Base-by-base conservation (phyloP, 176 grass and related monocot species). In the Rhynchospora breviuscula region DNA sequence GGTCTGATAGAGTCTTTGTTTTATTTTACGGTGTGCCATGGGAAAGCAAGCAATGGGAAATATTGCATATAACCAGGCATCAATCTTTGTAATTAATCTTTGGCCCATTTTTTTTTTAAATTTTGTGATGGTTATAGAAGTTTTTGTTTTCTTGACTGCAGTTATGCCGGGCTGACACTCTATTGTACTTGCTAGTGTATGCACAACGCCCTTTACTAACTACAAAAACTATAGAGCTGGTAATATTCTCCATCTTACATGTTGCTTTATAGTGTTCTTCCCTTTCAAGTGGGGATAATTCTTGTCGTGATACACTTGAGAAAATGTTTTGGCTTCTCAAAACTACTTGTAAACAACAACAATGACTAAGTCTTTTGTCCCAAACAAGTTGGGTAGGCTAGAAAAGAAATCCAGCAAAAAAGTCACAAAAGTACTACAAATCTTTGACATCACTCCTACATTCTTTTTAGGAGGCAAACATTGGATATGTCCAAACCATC, bases 21-120 rank as follows among this genome's bases (percentile, higher is more conserved):
- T 77, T 48, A 9, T 56, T 62, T 87, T 85, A 13, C 79, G 94
- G 95, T 98, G 95, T 87, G 95, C 95, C 8, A 98, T 98, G 95
- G 95, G 95, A 85, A 98, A 98, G 64, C 95, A 98, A 91, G 95
- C 95, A 0, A 98, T 98, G 95, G 95, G 95, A 77, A 98, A 98
- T 86, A 91, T 98, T 71, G 95, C 89, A 1, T 98, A 90, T 86
- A 98, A 98, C 79, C 95, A 94, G 95, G 95, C 85, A 94, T 53
- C 66, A 66, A 76, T 15, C 25, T 43, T 73, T 75, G 4, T 23
- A 63, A 31, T 68, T 13, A 13, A 73, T 35, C 17, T 48, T 80
- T 17, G 31, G 7, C 80, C 13, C 25, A 62, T 63, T n/a, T 33
- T 33, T 59, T 44, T 14, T 83, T n/a, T 85, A 48, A 57, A 2